Evolutionary conservation across 768 basidiomycete species (phyloP).

Genomic region (Tephrocybe rancida): DNA sequence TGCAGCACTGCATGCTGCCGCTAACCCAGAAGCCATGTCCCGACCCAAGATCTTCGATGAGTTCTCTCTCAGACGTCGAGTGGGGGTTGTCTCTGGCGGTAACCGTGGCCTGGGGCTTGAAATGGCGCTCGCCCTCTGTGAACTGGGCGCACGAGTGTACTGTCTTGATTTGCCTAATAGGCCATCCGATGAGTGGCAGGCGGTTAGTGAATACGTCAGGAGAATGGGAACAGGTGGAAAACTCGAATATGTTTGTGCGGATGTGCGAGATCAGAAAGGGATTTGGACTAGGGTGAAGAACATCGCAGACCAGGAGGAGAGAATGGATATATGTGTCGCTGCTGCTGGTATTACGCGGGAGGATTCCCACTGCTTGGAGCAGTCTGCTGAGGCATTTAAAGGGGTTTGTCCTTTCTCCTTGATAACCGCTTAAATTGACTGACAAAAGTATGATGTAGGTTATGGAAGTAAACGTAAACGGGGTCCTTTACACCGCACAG

Average conservation of each 20-base stretch:
- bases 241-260: constrained; percentile 64
- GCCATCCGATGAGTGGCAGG: constrained; percentile 60
- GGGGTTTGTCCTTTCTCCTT: constrained; percentile 41
- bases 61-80: constrained; percentile 57
- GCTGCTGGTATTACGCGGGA: constrained; percentile 72
- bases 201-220: constrained; percentile 53
- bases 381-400: constrained; percentile 63
- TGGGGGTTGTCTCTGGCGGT: constrained; percentile 64
- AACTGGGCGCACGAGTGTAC: constrained; percentile 73
- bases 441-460: constrained; percentile 40
- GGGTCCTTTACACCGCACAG: constrained; percentile 65
- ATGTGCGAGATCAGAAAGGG: constrained; percentile 64
- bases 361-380: constrained; percentile 63
- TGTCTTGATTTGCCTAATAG: constrained; percentile 62
- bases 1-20: constrained; percentile 50
- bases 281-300: constrained; percentile 58
- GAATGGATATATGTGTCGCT: constrained; percentile 76
- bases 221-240: constrained; percentile 43
- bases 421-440: not conserved
- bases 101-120: constrained; percentile 78
- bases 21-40: constrained; percentile 32
- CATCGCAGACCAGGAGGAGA: constrained; percentile 66
- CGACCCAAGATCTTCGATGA: constrained; percentile 58
- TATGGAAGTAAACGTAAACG: constrained; percentile 67
- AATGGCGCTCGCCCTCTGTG: constrained; percentile 73